Conservation (phyloP, 257 asterid species). For the Echites panduratus region DNA sequence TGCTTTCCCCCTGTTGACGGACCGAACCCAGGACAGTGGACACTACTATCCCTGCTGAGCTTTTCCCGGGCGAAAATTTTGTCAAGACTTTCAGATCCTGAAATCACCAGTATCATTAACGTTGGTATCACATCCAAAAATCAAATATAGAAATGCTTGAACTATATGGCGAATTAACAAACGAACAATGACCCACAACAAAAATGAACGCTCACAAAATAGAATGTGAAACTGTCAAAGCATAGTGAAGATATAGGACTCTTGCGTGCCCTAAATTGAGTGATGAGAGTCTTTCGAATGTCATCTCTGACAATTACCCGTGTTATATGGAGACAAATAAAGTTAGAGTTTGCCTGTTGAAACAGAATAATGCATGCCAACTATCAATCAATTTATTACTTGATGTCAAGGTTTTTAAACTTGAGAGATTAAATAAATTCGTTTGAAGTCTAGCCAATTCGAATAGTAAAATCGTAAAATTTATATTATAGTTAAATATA, state of each 20-base stretch:
- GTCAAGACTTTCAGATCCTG: slow-evolving; percentile 74
- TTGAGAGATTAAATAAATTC: no score
- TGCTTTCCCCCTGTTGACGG: slow-evolving; percentile 23
- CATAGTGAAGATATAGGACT: slow-evolving; percentile 60
- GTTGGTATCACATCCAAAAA: neutral
- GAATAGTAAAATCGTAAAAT: no score
- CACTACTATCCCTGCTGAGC: slow-evolving; percentile 42
- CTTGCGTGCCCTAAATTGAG: slow-evolving; percentile 88
- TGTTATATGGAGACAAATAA: slow-evolving; percentile 21
- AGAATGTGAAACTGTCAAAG: slow-evolving; percentile 24
- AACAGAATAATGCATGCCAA: neutral
- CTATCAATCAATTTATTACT: neutral
- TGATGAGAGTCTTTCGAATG: slow-evolving; percentile 54
- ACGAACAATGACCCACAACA: neutral
- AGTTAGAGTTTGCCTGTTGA: neutral
- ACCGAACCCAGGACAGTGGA: no score
- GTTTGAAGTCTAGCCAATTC: no score
- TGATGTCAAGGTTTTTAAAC: no score
- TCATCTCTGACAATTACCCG: slow-evolving; percentile 89
- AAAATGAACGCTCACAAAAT: neutral
- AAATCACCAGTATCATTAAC: slow-evolving; percentile 13
- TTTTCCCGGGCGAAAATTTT: slow-evolving; percentile 60
- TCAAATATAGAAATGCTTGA: neutral
- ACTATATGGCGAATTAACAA: neutral
- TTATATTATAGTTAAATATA: no score